Conservation (phyloP, 345 rosid genomes). For the Eucalyptus cloeziana region DNA sequence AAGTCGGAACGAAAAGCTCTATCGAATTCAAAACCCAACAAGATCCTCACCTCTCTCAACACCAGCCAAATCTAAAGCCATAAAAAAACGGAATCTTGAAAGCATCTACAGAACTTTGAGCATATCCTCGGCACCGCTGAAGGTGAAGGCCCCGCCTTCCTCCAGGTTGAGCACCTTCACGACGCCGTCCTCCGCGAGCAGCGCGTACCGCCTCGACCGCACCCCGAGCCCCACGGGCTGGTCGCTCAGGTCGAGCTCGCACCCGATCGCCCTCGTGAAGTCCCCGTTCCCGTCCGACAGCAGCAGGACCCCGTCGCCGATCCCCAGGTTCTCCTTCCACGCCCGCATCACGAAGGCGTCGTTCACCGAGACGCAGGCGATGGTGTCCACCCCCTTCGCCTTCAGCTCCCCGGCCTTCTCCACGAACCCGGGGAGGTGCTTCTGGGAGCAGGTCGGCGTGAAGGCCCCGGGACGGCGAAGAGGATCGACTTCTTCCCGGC, state of each 20-base stretch:
- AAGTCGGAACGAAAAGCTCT: background rate
- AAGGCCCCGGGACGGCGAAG: slow-evolving; percentile 90
- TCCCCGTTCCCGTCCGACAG: slow-evolving; percentile 72
- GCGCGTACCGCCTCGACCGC: slow-evolving; percentile 74
- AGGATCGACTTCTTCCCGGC: slow-evolving; percentile 65
- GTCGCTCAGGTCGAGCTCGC: slow-evolving; percentile 76
- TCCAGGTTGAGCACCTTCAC: slow-evolving; percentile 78
- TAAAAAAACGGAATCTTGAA: background rate
- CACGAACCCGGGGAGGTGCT: slow-evolving; percentile 87
- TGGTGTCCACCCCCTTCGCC: slow-evolving; percentile 66
- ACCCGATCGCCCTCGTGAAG: slow-evolving; percentile 68
- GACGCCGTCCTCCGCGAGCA: slow-evolving; percentile 76
- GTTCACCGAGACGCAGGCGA: slow-evolving; percentile 92
- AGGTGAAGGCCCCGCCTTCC: slow-evolving; percentile 93
- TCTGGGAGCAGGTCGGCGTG: slow-evolving; percentile 92
- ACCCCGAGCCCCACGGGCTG: slow-evolving; percentile 73
- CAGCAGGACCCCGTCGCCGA: slow-evolving; percentile 62
- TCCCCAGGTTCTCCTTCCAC: slow-evolving; percentile 67
- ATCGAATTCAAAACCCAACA: background rate
- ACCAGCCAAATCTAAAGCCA: background rate
- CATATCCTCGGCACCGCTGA: slow-evolving; percentile 76
- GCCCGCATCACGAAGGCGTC: slow-evolving; percentile 87
- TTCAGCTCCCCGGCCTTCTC: slow-evolving; percentile 72
- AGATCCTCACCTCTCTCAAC: background rate
- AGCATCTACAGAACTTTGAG: slow-evolving; percentile 53